Evolutionary conservation across 345 rosid species (phyloP).

Genomic region (Rhodomyrtus tomentosa): DNA sequence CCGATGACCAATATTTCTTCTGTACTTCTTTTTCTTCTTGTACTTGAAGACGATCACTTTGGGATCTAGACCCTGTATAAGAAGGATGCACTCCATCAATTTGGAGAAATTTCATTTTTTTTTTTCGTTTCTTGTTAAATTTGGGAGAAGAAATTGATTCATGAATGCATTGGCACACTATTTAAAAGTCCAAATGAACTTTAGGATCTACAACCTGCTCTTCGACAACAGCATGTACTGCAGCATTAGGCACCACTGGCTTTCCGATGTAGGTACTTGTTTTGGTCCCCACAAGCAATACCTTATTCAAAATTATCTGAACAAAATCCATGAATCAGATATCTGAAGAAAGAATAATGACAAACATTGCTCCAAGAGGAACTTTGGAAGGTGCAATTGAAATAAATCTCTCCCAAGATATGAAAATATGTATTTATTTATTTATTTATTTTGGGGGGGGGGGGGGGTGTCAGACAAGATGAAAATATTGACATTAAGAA

Average conservation of each 20-base stretch:
- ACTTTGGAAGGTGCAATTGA: not conserved
- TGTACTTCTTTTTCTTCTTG: constrained; percentile 86
- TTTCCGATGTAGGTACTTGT: constrained; percentile 72
- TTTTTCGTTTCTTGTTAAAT: not conserved
- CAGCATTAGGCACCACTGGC: constrained; percentile 89
- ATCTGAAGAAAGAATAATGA: not conserved
- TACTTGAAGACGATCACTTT: constrained; percentile 90
- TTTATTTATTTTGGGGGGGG: too few relatives aligned
- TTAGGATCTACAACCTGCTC: constrained; percentile 41
- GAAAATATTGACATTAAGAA: not conserved
- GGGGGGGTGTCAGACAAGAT: not conserved
- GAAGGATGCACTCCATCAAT: not conserved
- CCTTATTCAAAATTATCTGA: constrained; percentile 79
- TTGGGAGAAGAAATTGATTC: not conserved
- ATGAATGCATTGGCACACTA: not conserved
- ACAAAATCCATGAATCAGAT: constrained; percentile 7
- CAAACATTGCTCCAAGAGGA: not conserved
- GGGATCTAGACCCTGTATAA: constrained; percentile 60
- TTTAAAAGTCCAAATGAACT: not conserved
- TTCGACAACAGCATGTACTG: constrained; percentile 92
- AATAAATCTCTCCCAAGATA: not conserved
- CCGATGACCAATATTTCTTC: constrained; percentile 93
- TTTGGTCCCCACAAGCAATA: constrained; percentile 90
- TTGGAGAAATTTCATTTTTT: not conserved
- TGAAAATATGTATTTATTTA: not conserved